These are phyloP conservation scores for Phytopythium mirpurense DNA, from an alignment of 352 stramenopile genomes.

Conservation along the genomic window DNA sequence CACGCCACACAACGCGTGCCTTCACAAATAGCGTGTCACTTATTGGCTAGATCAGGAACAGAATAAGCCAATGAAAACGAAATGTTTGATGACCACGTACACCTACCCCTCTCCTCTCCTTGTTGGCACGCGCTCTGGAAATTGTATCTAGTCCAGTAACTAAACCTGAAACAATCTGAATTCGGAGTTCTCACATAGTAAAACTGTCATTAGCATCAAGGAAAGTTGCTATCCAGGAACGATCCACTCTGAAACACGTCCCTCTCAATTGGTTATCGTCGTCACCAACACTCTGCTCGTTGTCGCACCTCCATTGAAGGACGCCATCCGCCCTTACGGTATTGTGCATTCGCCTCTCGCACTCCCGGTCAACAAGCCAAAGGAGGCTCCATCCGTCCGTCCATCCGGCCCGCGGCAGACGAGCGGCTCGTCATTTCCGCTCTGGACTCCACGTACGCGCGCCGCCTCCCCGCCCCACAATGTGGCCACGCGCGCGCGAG, in stretches of 20 bases:
- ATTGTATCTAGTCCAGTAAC: not conserved
- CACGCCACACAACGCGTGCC: conserved; percentile 10
- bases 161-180: too few relatives aligned
- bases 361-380: not conserved
- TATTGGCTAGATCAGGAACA: not conserved
- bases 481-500: conserved; percentile 27
- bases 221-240: not conserved
- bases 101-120: not conserved
- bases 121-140: not conserved
- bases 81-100: not conserved
- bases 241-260: not conserved
- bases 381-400: not conserved
- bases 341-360: not conserved
- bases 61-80: conserved; percentile 16
- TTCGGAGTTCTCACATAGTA: not conserved
- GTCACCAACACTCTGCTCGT: not conserved
- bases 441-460: not conserved
- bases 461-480: conserved; percentile 8
- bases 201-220: not conserved
- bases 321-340: not conserved
- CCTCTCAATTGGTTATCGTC: not conserved
- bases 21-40: not conserved
- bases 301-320: not conserved
- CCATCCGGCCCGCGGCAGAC: not conserved
- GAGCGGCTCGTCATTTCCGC: not conserved